Percentiles rank a stretch among this genome's conserved stretches.
Conservation (phyloP, 1,284 basidiomycete species). For the Tilletia horrida region DNA sequence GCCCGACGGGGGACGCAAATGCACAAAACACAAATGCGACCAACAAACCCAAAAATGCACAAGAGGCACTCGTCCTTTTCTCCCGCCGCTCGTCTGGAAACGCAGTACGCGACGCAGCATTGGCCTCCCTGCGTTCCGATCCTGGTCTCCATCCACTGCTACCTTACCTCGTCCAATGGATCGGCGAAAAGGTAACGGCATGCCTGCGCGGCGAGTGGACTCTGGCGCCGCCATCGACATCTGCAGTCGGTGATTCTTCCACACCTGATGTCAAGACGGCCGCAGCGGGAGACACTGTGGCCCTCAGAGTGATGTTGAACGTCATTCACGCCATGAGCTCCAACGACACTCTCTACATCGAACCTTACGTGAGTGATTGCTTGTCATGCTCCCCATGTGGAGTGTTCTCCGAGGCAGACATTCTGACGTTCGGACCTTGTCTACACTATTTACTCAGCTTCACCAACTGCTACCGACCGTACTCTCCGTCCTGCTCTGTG, state of each 20-base stretch:
- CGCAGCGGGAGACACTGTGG: constrained; percentile 31
- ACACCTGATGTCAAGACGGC: not conserved
- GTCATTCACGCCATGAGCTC: constrained; percentile 45
- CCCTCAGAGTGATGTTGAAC: constrained; percentile 44
- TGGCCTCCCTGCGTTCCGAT: constrained; percentile 82
- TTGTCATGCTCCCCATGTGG: not conserved
- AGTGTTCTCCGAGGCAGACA: not conserved
- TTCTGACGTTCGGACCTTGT: constrained; percentile 6
- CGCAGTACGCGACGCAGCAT: constrained; percentile 66
- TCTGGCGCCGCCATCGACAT: constrained; percentile 60
- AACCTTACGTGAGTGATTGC: constrained; percentile 76
- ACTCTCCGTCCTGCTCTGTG: constrained; percentile 83
- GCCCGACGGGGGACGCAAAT: no score
- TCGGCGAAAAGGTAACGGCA: constrained; percentile 67
- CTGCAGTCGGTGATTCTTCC: constrained; percentile 62
- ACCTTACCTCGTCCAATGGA: constrained; percentile 91
- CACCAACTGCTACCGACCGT: constrained; percentile 93
- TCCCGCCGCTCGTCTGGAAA: constrained; percentile 42
- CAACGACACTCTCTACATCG: constrained; percentile 84
- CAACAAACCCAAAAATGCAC: not conserved
- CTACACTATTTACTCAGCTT: constrained; percentile 69
- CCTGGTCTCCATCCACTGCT: constrained; percentile 90
- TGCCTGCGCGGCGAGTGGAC: constrained; percentile 55
- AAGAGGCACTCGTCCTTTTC: constrained; percentile 21
- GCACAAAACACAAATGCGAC: not conserved